phyloP scores from a whole-genome alignment of 306 rosid genomes.

The Betula pendula region DNA sequence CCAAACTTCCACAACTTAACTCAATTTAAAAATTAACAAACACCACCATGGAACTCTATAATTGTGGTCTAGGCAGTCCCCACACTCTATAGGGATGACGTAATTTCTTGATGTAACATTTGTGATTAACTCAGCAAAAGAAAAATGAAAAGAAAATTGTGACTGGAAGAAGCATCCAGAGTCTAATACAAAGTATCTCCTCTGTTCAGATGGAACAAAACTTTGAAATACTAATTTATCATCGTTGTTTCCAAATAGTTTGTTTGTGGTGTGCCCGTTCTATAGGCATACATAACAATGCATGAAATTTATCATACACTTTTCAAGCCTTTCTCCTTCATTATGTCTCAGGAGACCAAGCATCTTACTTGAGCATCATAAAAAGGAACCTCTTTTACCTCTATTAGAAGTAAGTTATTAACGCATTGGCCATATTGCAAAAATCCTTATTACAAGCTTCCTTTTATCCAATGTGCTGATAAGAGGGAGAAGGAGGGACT shows the following conservation, averaged over 20 bases:
- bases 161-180: not conserved
- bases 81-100: not conserved
- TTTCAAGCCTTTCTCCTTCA: not conserved
- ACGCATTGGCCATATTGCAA: not conserved
- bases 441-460: no score
- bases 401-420: not conserved
- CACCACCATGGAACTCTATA: not conserved
- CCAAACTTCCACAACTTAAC: not conserved
- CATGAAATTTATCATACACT: no score
- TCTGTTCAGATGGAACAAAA: not conserved
- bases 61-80: not conserved
- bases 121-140: not conserved
- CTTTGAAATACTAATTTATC: not conserved
- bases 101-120: no score
- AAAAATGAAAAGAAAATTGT: no score
- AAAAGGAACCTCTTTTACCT: not conserved
- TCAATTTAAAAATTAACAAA: not conserved
- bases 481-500: constrained; percentile 21
- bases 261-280: not conserved
- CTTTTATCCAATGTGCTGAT: not conserved
- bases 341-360: not conserved
- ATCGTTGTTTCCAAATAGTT: not conserved
- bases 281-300: not conserved
- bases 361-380: not conserved
- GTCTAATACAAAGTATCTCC: not conserved